phyloP scores from a whole-genome alignment of 1,284 basidiomycete species.

The Flammula alnicola region DNA sequence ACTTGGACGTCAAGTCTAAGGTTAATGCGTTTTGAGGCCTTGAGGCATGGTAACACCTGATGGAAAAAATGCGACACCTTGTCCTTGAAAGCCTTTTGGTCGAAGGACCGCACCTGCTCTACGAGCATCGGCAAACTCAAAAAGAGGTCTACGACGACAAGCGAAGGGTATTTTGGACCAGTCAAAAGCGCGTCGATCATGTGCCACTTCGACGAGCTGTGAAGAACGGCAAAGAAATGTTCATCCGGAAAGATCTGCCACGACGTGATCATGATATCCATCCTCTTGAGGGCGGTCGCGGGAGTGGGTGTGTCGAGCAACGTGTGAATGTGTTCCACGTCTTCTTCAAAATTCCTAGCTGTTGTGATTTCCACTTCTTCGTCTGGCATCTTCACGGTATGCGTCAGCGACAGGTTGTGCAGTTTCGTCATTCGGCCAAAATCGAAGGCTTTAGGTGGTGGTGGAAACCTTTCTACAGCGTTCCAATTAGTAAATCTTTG shows the following conservation, averaged over 20 bases:
- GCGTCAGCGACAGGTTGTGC: constrained; percentile 7
- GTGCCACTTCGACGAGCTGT: constrained; percentile 11
- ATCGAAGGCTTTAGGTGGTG: constrained; percentile 4
- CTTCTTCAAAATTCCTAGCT: constrained; percentile 4
- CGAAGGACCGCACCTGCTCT: constrained; percentile 6
- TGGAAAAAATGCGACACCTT: constrained; percentile 10
- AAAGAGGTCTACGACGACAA: constrained; percentile 4
- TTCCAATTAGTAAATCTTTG: neutral
- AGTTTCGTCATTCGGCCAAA: constrained; percentile 8
- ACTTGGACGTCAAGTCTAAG: constrained; percentile 11
- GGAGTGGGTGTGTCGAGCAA: constrained; percentile 9
- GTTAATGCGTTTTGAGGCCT: constrained; percentile 1
- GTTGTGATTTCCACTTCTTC: constrained; percentile 9
- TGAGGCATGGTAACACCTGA: constrained; percentile 7
- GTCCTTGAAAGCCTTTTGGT: constrained; percentile 10
- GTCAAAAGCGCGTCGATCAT: constrained; percentile 13
- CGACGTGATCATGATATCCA: constrained; percentile 13
- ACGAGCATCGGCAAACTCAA: constrained; percentile 12
- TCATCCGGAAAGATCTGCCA: constrained; percentile 14
- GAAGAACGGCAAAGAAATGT: constrained; percentile 6
- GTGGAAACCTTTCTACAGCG: constrained; percentile 7
- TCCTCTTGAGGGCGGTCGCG: constrained; percentile 2
- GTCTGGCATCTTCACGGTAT: constrained; percentile 11
- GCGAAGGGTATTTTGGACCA: constrained; percentile 9
- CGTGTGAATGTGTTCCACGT: constrained; percentile 12